phyloP scores from a whole-genome alignment of 1,284 basidiomycete species.

The Mycena citricolor region DNA sequence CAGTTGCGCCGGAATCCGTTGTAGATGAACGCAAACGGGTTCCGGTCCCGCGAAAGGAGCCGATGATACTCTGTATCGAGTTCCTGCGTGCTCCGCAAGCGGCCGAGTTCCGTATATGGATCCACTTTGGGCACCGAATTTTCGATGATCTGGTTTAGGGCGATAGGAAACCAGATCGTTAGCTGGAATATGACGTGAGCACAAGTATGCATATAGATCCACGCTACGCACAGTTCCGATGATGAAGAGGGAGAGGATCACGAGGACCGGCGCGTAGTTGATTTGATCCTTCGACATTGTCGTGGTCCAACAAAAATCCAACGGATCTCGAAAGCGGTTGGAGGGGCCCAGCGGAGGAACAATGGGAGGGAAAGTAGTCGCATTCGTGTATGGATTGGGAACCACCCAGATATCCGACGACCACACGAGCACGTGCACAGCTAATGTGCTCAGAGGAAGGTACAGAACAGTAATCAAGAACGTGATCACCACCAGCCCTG shows the following conservation, averaged over 20 bases:
- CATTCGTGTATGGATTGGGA: conserved; percentile 64
- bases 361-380: conserved; percentile 49
- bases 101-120: conserved; percentile 70
- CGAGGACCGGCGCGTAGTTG: conserved; percentile 68
- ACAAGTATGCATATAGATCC: too few species aligned
- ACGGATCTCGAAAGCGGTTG: conserved; percentile 55
- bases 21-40: conserved; percentile 75
- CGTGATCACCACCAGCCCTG: conserved; percentile 56
- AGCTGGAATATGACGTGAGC: conserved; percentile 47
- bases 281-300: conserved; percentile 71
- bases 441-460: conserved; percentile 69
- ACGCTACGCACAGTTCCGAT: conserved; percentile 50
- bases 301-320: conserved; percentile 80
- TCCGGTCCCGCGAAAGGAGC: conserved; percentile 61
- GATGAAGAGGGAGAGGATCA: conserved; percentile 57
- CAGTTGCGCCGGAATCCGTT: conserved; percentile 67
- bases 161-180: conserved; percentile 73
- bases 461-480: conserved; percentile 67
- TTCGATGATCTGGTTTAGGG: conserved; percentile 56
- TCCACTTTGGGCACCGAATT: conserved; percentile 67
- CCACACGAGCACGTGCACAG: conserved; percentile 71
- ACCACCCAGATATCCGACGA: conserved; percentile 74
- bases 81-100: conserved; percentile 53
- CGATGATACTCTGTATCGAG: conserved; percentile 76
- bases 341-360: conserved; percentile 54